These are phyloP conservation scores for Myxozyma vanderwaltii DNA, from an alignment of 805 yeast genomes.

Conservation along the genomic window DNA sequence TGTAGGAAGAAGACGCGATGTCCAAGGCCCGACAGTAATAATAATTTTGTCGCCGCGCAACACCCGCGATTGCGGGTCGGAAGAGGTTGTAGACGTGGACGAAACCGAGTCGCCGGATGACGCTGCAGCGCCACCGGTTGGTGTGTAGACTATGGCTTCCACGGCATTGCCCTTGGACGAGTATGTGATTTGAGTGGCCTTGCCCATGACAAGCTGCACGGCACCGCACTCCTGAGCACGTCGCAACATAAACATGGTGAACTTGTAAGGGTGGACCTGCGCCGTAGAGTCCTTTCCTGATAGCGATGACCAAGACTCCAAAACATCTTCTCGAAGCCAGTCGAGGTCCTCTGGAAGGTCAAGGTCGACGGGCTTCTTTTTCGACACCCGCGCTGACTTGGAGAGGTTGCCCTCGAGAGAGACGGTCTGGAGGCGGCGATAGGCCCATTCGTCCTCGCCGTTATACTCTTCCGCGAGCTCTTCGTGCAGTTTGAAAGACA, in stretches of 20 bases:
- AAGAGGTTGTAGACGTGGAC: neutral
- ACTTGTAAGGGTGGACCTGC: slow-evolving; percentile 93
- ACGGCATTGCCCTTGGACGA: slow-evolving; percentile 67
- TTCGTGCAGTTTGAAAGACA: slow-evolving; percentile 83
- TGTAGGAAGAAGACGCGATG: slow-evolving; percentile 82
- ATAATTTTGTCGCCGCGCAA: slow-evolving; percentile 76
- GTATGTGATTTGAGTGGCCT: slow-evolving; percentile 68
- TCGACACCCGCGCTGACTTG: slow-evolving; percentile 25
- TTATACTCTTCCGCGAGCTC: slow-evolving; percentile 73
- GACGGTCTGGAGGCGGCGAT: slow-evolving; percentile 82
- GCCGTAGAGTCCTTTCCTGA: slow-evolving; percentile 91
- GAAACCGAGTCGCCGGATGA: slow-evolving; percentile 10
- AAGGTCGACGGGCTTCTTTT: slow-evolving; percentile 12
- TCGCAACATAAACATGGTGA: slow-evolving; percentile 78
- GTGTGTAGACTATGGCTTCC: slow-evolving; percentile 42
- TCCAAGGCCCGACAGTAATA: slow-evolving; percentile 95
- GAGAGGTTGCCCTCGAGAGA: slow-evolving; percentile 79
- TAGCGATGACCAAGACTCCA: slow-evolving; percentile 72
- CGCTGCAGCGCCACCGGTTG: slow-evolving; percentile 47
- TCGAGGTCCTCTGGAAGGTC: slow-evolving; percentile 62
- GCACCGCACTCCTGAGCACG: slow-evolving; percentile 81
- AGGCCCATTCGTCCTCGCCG: slow-evolving; percentile 93
- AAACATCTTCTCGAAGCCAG: slow-evolving; percentile 71
- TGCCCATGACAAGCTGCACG: slow-evolving; percentile 83
- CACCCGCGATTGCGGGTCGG: slow-evolving; percentile 5